Evolutionary conservation across 1,284 basidiomycete genomes (phyloP).

Genomic region (Puccinia horiana): DNA sequence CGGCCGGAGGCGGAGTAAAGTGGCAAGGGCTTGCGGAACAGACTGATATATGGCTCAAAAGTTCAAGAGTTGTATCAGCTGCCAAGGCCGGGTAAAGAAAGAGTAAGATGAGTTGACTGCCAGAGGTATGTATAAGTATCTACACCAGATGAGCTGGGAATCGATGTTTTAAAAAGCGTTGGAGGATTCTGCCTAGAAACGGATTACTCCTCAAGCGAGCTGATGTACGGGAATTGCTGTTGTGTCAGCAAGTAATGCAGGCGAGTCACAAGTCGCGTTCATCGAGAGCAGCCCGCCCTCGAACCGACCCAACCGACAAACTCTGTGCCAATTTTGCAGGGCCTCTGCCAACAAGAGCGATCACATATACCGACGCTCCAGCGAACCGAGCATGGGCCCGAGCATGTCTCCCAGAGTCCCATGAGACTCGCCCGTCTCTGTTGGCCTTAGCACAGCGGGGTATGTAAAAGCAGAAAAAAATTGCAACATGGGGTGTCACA

Average conservation of each 20-base stretch:
- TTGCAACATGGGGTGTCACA: not conserved
- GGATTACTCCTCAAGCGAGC: conserved; percentile 8
- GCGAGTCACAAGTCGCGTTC: not conserved
- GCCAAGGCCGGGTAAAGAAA: not conserved
- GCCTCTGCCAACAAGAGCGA: not conserved
- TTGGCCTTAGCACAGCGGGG: too few species aligned
- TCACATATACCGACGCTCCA: not conserved
- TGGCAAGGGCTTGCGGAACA: not conserved
- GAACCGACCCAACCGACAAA: not conserved
- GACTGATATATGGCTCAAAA: not conserved
- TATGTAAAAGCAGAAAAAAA: not conserved
- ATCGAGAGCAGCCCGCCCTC: not conserved
- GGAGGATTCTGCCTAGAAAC: conserved; percentile 8
- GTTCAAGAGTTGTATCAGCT: not conserved
- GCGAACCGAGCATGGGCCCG: not conserved
- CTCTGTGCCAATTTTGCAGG: not conserved
- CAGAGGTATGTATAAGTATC: not conserved
- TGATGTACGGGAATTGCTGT: not conserved
- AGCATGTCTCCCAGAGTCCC: not conserved
- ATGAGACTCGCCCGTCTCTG: too few species aligned
- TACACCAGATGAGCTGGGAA: not conserved
- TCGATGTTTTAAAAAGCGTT: not conserved
- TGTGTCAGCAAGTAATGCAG: not conserved
- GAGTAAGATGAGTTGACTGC: not conserved
- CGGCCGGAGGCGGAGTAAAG: not conserved